A percentile compares a stretch with the other conserved stretches of the same genome.
These are phyloP conservation scores for Davidsoniella eucalypti DNA, from an alignment of 2,329 filamentous ascomycete species.

Conservation along the genomic window DNA sequence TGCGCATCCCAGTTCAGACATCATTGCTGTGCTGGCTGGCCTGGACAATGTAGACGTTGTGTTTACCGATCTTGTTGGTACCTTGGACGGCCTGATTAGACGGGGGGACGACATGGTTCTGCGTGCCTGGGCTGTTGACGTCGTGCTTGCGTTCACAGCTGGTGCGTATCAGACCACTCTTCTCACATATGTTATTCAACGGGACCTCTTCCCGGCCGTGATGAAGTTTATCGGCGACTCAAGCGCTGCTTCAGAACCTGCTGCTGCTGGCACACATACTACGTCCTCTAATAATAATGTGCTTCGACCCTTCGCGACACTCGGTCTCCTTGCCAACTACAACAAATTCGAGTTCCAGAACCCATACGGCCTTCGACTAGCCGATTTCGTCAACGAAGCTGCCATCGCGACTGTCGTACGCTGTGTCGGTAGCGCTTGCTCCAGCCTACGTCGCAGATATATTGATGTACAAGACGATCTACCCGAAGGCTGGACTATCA, in stretches of 20 bases:
- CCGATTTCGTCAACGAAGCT: slow-evolving; percentile 86
- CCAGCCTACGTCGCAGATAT: slow-evolving; percentile 54
- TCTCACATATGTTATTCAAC: slow-evolving; percentile 85
- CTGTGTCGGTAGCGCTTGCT: slow-evolving; percentile 59
- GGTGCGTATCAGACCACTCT: slow-evolving; percentile 94
- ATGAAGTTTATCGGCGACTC: slow-evolving; percentile 55
- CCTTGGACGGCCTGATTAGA: slow-evolving; percentile 68
- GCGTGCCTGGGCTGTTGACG: slow-evolving; percentile 53
- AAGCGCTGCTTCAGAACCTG: neutral
- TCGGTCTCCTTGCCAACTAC: slow-evolving; percentile 86
- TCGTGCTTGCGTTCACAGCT: slow-evolving; percentile 68
- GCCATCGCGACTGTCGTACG: slow-evolving; percentile 69
- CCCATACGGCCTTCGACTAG: slow-evolving; percentile 77
- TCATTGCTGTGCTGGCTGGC: slow-evolving; percentile 74
- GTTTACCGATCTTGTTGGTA: slow-evolving; percentile 75
- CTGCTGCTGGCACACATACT: slow-evolving; percentile 24
- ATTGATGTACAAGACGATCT: slow-evolving; percentile 77
- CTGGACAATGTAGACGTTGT: slow-evolving; percentile 74
- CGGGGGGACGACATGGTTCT: slow-evolving; percentile 34
- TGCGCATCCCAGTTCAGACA: slow-evolving; percentile 86
- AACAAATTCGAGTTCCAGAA: slow-evolving; percentile 99
- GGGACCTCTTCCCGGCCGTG: slow-evolving; percentile 81
- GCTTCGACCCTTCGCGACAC: slow-evolving; percentile 61
- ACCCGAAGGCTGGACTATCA: slow-evolving; percentile 81
- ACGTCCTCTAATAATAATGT: slow-evolving; percentile 33